Percentiles rank a stretch among this genome's conserved stretches.
phyloP scores from a whole-genome alignment of 1,284 basidiomycete species.

The Cryptococcus sp. region DNA sequence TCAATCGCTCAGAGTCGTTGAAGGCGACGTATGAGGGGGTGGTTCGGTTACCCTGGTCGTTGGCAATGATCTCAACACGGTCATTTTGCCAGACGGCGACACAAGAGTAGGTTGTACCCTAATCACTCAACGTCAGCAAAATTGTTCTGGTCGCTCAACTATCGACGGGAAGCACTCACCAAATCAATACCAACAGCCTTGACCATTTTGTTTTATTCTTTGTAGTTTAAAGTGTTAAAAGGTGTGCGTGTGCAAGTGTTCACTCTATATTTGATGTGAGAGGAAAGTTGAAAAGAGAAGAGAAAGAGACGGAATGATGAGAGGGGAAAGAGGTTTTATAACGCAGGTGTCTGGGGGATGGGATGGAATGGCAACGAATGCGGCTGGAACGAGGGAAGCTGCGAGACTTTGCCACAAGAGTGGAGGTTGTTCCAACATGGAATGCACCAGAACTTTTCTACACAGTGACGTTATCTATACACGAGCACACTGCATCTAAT shows the following conservation, averaged over 20 bases:
- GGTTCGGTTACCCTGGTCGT: slow-evolving; percentile 97
- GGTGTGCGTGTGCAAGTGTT: slow-evolving; percentile 5
- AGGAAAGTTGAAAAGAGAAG: slow-evolving; percentile 7
- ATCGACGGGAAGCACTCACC: slow-evolving; percentile 20
- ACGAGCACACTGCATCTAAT: background rate
- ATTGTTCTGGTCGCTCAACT: background rate
- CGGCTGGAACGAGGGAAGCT: slow-evolving; percentile 7
- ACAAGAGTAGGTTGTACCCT: slow-evolving; percentile 75
- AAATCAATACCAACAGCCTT: slow-evolving; percentile 84
- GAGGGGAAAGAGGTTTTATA: slow-evolving; percentile 1
- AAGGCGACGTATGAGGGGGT: slow-evolving; percentile 94
- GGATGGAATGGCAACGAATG: background rate
- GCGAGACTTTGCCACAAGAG: slow-evolving; percentile 8
- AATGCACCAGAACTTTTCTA: slow-evolving; percentile 11
- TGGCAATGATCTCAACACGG: slow-evolving; percentile 94
- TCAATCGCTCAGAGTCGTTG: slow-evolving; percentile 87
- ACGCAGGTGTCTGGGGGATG: background rate
- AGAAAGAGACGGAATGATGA: slow-evolving; percentile 6
- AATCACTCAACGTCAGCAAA: slow-evolving; percentile 1
- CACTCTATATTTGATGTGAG: slow-evolving; percentile 3
- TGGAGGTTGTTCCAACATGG: slow-evolving; percentile 13
- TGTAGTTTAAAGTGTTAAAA: slow-evolving; percentile 3
- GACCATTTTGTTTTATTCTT: slow-evolving; percentile 34
- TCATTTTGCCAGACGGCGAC: slow-evolving; percentile 98
- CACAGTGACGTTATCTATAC: background rate